Base-by-base conservation (phyloP, 805 yeast species). In the Candida corydali region DNA sequence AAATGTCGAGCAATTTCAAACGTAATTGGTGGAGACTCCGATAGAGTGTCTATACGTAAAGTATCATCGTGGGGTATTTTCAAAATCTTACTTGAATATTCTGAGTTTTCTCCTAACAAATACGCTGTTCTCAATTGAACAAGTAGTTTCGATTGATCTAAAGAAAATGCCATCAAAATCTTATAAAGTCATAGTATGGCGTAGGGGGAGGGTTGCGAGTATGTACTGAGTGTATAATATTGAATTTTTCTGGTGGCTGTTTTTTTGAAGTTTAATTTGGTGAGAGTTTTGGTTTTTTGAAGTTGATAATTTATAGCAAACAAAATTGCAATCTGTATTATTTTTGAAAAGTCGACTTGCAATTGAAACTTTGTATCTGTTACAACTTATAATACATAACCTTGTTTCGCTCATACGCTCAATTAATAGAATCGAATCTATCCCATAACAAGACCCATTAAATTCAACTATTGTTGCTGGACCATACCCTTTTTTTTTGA, bases 121-220 rank as follows among this genome's bases (percentile, higher is more conserved):
- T 53, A 58, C 3, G 62, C 46, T 14, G 54, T 48, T 26, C 67
- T 44, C 25, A 62, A 41, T 26, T 57, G 58, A 3, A 56, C 51
- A 28, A 66, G 41, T 34, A 65, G 36, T 14, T 54, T 57, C 14
- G 52, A 41, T 6, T 54, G 50, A 23, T 61, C 66, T 17, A 56
- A 50, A 4, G 70, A 66, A 34, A 65, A 57, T 18, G 70, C 62
- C 73, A 66, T 65, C 4, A 14, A 30, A 14, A 33, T 25, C 12
- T 20, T 35, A 29, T 23, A 32, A 15, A 23, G 18, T 3, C 34
- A 32, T 32, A 11, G 10, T 32, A 32, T 20, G n/a, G n/a, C n/a
- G n/a, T n/a, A n/a, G n/a, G n/a, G n/a, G n/a, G n/a, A n/a, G n/a
- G n/a, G n/a, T n/a, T n/a, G n/a, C n/a, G n/a, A n/a, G n/a, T n/a